Conservation (phyloP, 352 stramenopile genomes). For the Globisporangium radiosum region DNA sequence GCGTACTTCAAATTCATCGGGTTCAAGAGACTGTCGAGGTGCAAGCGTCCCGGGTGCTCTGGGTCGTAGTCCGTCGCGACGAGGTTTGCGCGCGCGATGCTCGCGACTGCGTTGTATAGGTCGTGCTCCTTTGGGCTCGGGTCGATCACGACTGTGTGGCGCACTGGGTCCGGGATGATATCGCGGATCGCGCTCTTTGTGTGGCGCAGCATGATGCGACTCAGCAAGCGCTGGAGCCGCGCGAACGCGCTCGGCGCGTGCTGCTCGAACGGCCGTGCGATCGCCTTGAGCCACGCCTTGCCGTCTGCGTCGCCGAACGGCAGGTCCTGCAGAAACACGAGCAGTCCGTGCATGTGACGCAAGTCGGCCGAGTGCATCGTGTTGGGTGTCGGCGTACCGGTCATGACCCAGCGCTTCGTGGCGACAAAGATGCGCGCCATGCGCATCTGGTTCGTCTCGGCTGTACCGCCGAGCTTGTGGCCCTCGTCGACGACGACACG, state of each 20-base stretch:
- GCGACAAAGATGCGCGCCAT: slow-evolving; percentile 79
- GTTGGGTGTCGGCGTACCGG: slow-evolving; percentile 93
- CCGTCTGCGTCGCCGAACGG: slow-evolving; percentile 75
- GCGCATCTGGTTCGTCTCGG: slow-evolving; percentile 59
- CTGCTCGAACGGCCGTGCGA: slow-evolving; percentile 64
- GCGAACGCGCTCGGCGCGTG: slow-evolving; percentile 51
- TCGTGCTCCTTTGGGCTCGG: slow-evolving; percentile 61
- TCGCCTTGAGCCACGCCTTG: slow-evolving; percentile 72
- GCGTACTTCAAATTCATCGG: slow-evolving; percentile 59
- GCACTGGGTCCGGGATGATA: slow-evolving; percentile 49
- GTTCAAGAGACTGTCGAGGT: slow-evolving; percentile 74
- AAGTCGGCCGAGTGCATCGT: slow-evolving; percentile 81
- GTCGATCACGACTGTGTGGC: slow-evolving; percentile 47
- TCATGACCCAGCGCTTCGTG: slow-evolving; percentile 95
- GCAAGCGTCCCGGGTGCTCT: slow-evolving; percentile 38
- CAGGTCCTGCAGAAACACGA: slow-evolving; percentile 88
- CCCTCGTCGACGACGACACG: slow-evolving; percentile 95
- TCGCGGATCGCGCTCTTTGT: slow-evolving; percentile 87
- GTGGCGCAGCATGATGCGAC: slow-evolving; percentile 92
- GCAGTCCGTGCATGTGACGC: slow-evolving; percentile 84
- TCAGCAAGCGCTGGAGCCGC: slow-evolving; percentile 79
- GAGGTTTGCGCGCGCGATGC: slow-evolving; percentile 57
- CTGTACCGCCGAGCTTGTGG: slow-evolving; percentile 85
- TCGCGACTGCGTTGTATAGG: slow-evolving; percentile 66
- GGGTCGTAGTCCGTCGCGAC: slow-evolving; percentile 75